Conservation (phyloP, 2,329 filamentous ascomycete genomes). For the Fusarium brachygibbosum region DNA sequence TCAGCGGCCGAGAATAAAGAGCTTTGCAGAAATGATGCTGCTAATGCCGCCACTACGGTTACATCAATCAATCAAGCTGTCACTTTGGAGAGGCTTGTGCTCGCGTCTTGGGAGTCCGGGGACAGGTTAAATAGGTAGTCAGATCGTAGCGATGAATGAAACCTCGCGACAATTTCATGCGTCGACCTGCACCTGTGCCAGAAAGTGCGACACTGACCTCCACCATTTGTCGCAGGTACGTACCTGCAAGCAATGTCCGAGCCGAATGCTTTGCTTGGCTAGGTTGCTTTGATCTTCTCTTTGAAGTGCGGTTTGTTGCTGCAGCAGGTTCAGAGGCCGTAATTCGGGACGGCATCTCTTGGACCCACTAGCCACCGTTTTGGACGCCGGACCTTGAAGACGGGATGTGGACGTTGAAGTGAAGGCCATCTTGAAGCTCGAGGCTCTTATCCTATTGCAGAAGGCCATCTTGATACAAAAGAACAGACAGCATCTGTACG, state of each 20-base stretch:
- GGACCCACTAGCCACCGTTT: conserved; percentile 27
- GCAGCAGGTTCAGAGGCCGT: not conserved
- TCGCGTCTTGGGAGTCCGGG: conserved; percentile 1
- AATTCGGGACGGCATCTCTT: conserved; percentile 15
- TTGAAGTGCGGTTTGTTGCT: conserved; percentile 11
- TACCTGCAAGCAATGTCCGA: conserved; percentile 13
- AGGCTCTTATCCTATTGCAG: too few relatives aligned
- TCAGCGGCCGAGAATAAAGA: conserved; percentile 8
- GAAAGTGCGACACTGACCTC: too few relatives aligned
- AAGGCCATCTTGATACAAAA: conserved; percentile 6
- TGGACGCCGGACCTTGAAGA: conserved; percentile 11
- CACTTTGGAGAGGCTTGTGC: conserved; percentile 1
- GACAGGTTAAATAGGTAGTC: not conserved
- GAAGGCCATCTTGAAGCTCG: too few relatives aligned
- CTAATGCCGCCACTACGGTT: conserved; percentile 15
- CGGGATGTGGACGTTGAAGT: not conserved
- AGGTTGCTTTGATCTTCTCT: conserved; percentile 10
- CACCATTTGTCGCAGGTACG: too few relatives aligned
- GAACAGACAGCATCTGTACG: not conserved
- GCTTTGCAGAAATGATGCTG: conserved; percentile 8
- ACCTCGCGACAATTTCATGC: conserved; percentile 34
- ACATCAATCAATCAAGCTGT: conserved; percentile 14
- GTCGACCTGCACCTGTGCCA: not conserved
- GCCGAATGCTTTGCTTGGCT: not conserved
- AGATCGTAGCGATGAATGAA: conserved; percentile 18